Base-by-base conservation (phyloP, 257 asterid species). In the Ophiorrhiza pumila region DNA sequence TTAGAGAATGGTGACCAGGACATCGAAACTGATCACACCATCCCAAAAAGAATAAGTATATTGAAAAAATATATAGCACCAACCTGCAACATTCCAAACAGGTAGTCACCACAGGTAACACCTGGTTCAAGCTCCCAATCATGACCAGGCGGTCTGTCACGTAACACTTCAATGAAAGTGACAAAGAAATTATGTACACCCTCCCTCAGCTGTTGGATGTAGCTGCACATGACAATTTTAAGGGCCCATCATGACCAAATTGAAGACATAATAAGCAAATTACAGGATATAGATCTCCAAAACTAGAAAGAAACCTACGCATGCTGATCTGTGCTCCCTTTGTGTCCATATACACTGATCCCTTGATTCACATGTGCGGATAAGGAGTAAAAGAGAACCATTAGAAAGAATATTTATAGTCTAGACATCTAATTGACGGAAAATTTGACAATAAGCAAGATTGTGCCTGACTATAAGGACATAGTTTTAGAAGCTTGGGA, bases 91-190 rank as follows among this genome's bases (percentile, higher is more conserved):
- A 95, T 92, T 69, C 99, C 99, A 65, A 92, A 95, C 39, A 95
- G 89, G 85, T 95, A 92, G 87, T 95, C 99, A 68, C 99, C 99
- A 43, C 93, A 87, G 32, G 98, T 95, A 56, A 95, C 98, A 42
- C 99, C 99, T 0, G 98, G 98, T 85, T 95, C 99, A 70, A 95
- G 99, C 84, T 95, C 99, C 99, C 99, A 95, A 83, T 95, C 99
- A 84, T 89, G 98, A 81, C 99, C 98, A 37, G 98, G 97, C 25
- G 99, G 99, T 82, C 99, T 89, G 77, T 95, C 99, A 68, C 95
- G 94, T 73, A 95, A 89, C 71, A 95, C 99, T 87, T 92, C 99
- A 71, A 95, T 95, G 81, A 95, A 95, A 4, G 99, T 95, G 59
- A 75, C 99, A 53, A 95, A 95, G 78, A 95, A 95, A 84, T 95